Evolutionary conservation across 352 stramenopile genomes (phyloP).

Genomic region (Peronospora tabacina): DNA sequence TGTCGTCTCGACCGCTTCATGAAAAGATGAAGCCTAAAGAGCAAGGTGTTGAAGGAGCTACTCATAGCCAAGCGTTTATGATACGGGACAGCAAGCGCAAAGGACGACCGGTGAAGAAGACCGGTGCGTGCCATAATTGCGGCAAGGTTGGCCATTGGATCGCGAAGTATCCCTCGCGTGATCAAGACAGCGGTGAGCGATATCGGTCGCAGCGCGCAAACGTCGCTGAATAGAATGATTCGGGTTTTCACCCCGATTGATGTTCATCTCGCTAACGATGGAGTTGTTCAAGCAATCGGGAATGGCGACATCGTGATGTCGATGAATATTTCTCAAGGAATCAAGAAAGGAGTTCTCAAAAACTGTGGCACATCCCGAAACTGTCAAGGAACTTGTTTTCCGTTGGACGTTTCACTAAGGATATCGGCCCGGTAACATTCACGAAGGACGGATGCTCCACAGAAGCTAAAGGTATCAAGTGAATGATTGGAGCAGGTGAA

Average conservation of each 20-base stretch:
- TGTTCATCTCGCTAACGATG: background rate
- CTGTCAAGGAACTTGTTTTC: background rate
- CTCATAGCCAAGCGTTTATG: background rate
- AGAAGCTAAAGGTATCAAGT: too few species aligned
- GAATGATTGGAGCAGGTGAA: too few species aligned
- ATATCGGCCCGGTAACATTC: background rate
- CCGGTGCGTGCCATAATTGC: background rate
- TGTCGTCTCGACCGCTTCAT: background rate
- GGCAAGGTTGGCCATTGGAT: constrained; percentile 11
- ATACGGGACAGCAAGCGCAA: background rate
- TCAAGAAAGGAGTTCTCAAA: background rate
- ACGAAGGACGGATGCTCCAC: too few species aligned
- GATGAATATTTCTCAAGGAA: background rate
- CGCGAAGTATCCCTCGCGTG: constrained; percentile 1
- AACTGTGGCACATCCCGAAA: constrained; percentile 1
- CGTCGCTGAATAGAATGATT: background rate
- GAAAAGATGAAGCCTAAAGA: background rate
- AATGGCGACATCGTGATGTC: background rate
- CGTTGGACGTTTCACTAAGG: background rate
- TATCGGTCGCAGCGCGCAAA: constrained; percentile 5
- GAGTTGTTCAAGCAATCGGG: background rate
- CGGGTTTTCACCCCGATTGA: background rate
- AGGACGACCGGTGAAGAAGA: background rate
- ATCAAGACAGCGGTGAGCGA: constrained; percentile 1
- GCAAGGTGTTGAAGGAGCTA: background rate